Percentiles rank a stretch among this genome's conserved stretches.
phyloP scores from a whole-genome alignment of 441 rosid genomes.

The Francoa sonchifolia region DNA sequence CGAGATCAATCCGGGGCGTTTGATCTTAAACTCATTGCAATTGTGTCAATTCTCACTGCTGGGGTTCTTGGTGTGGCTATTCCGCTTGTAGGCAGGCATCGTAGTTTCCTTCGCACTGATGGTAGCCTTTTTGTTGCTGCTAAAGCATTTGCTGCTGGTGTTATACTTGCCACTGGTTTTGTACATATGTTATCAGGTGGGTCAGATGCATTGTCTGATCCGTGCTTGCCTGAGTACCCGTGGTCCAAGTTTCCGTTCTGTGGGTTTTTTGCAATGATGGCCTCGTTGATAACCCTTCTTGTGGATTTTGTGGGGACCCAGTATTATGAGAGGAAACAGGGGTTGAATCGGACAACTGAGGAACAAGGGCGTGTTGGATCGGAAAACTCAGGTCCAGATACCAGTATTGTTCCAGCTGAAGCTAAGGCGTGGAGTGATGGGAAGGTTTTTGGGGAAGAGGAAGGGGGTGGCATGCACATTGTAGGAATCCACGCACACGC shows the following conservation, averaged over 20 bases:
- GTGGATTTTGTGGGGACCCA: constrained; percentile 79
- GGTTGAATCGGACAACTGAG: constrained; percentile 24
- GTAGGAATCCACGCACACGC: constrained; percentile 87
- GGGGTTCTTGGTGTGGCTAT: constrained; percentile 53
- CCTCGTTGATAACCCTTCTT: constrained; percentile 54
- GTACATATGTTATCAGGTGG: constrained; percentile 80
- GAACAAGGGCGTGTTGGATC: constrained; percentile 31
- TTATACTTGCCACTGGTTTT: constrained; percentile 83
- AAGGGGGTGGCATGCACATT: constrained; percentile 69
- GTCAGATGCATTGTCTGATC: constrained; percentile 36
- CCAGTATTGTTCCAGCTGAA: constrained; percentile 20
- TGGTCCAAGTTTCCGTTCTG: constrained; percentile 81
- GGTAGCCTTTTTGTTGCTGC: constrained; percentile 57
- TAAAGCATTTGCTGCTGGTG: constrained; percentile 89
- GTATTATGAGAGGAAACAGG: constrained; percentile 68
- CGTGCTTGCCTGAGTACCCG: constrained; percentile 60
- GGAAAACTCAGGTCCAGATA: constrained; percentile 21
- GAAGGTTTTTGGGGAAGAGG: constrained; percentile 79
- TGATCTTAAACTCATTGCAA: constrained; percentile 50
- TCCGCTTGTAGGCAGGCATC: constrained; percentile 51
- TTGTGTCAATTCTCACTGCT: constrained; percentile 54
- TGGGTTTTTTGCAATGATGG: constrained; percentile 77
- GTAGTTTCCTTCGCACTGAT: constrained; percentile 41
- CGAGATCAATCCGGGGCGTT: constrained; percentile 46
- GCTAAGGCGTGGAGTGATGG: constrained; percentile 15